A percentile compares a stretch with the other conserved stretches of the same genome.
These are phyloP conservation scores for Amanita exitialis DNA, from an alignment of 768 basidiomycete genomes.

Conservation along the genomic window DNA sequence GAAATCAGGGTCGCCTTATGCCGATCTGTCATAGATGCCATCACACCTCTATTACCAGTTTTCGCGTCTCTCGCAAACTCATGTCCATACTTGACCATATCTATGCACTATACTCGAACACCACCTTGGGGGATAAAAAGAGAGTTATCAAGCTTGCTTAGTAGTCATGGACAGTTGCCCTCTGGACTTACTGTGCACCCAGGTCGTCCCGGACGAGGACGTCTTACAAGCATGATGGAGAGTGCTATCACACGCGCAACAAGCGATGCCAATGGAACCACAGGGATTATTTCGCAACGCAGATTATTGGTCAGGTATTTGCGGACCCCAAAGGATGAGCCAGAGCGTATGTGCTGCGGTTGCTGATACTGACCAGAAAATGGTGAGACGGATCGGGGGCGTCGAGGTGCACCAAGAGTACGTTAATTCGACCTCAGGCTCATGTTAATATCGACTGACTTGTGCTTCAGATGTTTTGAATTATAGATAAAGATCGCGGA, in stretches of 20 bases:
- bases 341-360: constrained; percentile 41
- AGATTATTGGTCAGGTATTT: constrained; percentile 56
- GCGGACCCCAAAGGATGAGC: constrained; percentile 46
- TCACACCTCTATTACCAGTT: constrained; percentile 36
- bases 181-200: constrained; percentile 18
- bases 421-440: constrained; percentile 11
- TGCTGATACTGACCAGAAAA: constrained; percentile 28
- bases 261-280: constrained; percentile 25
- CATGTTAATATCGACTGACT: neutral
- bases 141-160: constrained; percentile 11
- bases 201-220: constrained; percentile 45
- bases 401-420: constrained; percentile 48
- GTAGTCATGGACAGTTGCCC: constrained; percentile 14
- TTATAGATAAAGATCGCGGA: neutral
- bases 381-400: constrained; percentile 46
- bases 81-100: constrained; percentile 35
- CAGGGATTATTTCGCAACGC: constrained; percentile 4
- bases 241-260: constrained; percentile 34
- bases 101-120: constrained; percentile 45
- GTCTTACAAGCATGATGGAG: constrained; percentile 37
- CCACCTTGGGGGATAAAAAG: neutral
- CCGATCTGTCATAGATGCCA: constrained; percentile 22
- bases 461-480: neutral
- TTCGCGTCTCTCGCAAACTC: constrained; percentile 19
- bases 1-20: constrained; percentile 1